Base-by-base conservation (phyloP, 352 stramenopile genomes). In the Phytophthora pluvialis region DNA sequence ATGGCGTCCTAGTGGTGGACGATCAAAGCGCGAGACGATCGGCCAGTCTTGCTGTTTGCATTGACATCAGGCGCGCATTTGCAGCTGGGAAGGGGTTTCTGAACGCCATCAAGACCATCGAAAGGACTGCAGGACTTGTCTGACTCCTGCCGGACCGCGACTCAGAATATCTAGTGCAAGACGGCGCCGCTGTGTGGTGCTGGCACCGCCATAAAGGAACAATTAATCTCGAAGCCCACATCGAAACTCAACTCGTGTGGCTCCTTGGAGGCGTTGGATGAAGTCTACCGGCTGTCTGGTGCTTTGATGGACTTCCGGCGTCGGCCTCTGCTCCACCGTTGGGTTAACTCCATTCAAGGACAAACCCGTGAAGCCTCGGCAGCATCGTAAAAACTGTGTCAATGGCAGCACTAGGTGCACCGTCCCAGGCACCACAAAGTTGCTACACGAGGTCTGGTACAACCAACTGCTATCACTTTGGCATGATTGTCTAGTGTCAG, bases 151-250 rank as follows among this genome's bases (percentile, higher is more conserved):
- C 29, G 29, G 31, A 32, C 42, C 47, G n/a, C 12, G 28, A 46
- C 47, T 44, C 35, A 42, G 43, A 71, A 71, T 16, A 58, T 57
- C 56, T 71, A 61, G 63, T 33, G 40, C 61, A 39, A 70, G 55
- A 3, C 55, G 21, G 55, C 8, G 35, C 0, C 13, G 13, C 13
- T 60, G 18, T 60, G 49, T 52, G 60, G 52, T 48, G 38, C 26
- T 51, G 28, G 26, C 16, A 46, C 40, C 9, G 40, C 31, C 31
- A 33, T 28, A 56, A 35, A 45, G 48, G 48, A 56, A 45, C 21
- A 28, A 21, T 36, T 35, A 25, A 21, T 50, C n/a, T 42, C 29
- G 15, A 53, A 38, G 46, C 11, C 10, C n/a, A 39, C 35, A 31
- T 40, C 36, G 25, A 46, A 58, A 21, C 9, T 52, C 39, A 60